Percentiles rank a stretch among this genome's conserved stretches.
Conservation (phyloP, 73 alveolate genomes). For the Blepharisma stoltei region DNA sequence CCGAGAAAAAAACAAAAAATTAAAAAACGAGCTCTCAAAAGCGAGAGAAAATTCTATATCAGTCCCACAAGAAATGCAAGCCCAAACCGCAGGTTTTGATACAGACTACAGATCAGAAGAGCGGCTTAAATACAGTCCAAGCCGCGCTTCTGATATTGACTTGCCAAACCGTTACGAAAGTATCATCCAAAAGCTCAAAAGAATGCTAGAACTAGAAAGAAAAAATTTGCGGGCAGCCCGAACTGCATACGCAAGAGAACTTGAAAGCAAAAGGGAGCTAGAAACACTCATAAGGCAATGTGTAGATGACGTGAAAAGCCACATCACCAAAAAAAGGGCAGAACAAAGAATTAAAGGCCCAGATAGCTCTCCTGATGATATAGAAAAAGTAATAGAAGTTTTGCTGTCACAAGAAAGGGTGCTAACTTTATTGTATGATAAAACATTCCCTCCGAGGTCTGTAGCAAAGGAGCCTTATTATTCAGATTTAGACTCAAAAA, state of each 20-base stretch:
- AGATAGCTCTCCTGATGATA: constrained; percentile 44
- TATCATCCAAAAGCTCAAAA: constrained; percentile 59
- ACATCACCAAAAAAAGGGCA: constrained; percentile 27
- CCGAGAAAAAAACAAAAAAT: constrained; percentile 59
- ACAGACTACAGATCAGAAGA: not conserved
- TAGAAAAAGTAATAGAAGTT: constrained; percentile 69
- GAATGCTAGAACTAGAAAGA: constrained; percentile 61
- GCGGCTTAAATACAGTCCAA: constrained; percentile 29
- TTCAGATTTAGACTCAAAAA: not conserved
- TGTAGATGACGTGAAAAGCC: constrained; percentile 49
- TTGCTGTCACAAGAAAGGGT: constrained; percentile 66
- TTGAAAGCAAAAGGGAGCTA: constrained; percentile 55
- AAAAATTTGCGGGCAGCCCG: constrained; percentile 52
- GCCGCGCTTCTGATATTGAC: constrained; percentile 54
- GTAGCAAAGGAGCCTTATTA: constrained; percentile 15
- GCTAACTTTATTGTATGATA: constrained; percentile 43
- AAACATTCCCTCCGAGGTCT: constrained; percentile 24
- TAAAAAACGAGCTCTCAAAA: constrained; percentile 54
- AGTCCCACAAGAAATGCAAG: too few species aligned
- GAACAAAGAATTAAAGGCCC: constrained; percentile 26
- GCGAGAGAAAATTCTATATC: not conserved
- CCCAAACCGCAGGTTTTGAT: too few species aligned
- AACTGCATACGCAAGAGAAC: constrained; percentile 48
- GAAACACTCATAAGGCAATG: constrained; percentile 54
- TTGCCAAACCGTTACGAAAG: constrained; percentile 50